Evolutionary conservation across 2,329 filamentous ascomycete species (phyloP).

Genomic region (Cytospora mali): DNA sequence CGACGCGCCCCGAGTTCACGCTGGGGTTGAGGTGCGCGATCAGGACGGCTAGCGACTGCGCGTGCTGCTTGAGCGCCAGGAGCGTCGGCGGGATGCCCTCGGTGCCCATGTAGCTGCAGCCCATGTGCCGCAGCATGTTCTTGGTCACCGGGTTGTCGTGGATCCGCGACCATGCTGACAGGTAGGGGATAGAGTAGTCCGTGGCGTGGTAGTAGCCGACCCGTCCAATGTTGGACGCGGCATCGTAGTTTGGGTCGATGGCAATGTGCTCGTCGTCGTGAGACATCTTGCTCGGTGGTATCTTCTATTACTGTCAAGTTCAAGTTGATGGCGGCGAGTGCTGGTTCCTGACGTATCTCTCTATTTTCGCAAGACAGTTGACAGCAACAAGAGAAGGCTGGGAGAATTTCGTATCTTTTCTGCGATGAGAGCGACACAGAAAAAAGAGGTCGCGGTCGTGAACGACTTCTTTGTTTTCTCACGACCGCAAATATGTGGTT

Average conservation of each 20-base stretch:
- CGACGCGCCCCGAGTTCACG: slow-evolving; percentile 37
- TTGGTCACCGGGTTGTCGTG: slow-evolving; percentile 35
- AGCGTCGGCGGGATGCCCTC: slow-evolving; percentile 54
- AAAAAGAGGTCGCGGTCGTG: not conserved
- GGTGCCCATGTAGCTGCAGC: slow-evolving; percentile 61
- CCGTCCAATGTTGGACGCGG: slow-evolving; percentile 34
- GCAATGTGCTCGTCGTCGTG: slow-evolving; percentile 31
- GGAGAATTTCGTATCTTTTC: not conserved
- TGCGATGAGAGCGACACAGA: not conserved
- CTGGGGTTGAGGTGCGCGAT: slow-evolving; percentile 52
- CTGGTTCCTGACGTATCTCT: not conserved
- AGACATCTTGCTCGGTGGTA: slow-evolving; percentile 19
- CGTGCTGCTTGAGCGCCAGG: slow-evolving; percentile 61
- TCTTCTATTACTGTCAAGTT: not conserved
- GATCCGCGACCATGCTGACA: slow-evolving; percentile 42
- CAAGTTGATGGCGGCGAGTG: not conserved
- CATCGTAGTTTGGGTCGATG: slow-evolving; percentile 13
- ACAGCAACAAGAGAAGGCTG: not conserved
- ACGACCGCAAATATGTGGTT: not conserved
- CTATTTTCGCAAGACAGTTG: not conserved
- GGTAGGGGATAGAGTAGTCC: slow-evolving; percentile 46
- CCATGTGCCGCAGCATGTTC: slow-evolving; percentile 50
- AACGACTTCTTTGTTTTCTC: slow-evolving; percentile 10
- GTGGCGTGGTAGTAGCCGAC: slow-evolving; percentile 43
- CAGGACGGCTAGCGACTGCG: slow-evolving; percentile 57